Evolutionary conservation across 176 grass and related monocot species (phyloP).

Genomic region (Phoenix roebelenii): DNA sequence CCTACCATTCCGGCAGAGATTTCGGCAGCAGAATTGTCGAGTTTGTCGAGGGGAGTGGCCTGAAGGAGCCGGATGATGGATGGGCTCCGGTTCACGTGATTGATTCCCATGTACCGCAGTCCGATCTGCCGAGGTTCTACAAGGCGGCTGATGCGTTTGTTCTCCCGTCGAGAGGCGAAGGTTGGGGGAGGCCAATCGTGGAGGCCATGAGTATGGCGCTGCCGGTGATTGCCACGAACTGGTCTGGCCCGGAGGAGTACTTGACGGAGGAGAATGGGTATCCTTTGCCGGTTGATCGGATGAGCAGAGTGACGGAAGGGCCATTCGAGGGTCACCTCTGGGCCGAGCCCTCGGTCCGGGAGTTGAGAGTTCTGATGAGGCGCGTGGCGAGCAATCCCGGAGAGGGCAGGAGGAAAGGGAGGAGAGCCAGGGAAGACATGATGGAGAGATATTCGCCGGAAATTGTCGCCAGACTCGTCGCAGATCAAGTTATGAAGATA

Average conservation of each 20-base stretch:
- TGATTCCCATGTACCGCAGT: slow-evolving; percentile 43
- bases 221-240: slow-evolving; percentile 54
- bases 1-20: slow-evolving; percentile 49
- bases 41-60: slow-evolving; percentile 27
- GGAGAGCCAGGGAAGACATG: slow-evolving; percentile 52
- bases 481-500: slow-evolving; percentile 23
- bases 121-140: slow-evolving; percentile 49
- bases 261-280: slow-evolving; percentile 58
- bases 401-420: slow-evolving; percentile 42
- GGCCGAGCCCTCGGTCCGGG: slow-evolving; percentile 38
- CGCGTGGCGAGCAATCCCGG: slow-evolving; percentile 18
- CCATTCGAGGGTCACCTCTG: slow-evolving; percentile 57
- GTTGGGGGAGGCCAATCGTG: slow-evolving; percentile 52
- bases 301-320: slow-evolving; percentile 35
- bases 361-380: slow-evolving; percentile 48
- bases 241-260: slow-evolving; percentile 61
- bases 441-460: slow-evolving; percentile 39
- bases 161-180: slow-evolving; percentile 50
- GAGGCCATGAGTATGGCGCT: slow-evolving; percentile 68
- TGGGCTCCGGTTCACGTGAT: slow-evolving; percentile 41
- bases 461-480: slow-evolving; percentile 40
- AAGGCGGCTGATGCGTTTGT: slow-evolving; percentile 41
- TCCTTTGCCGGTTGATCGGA: slow-evolving; percentile 30
- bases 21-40: slow-evolving; percentile 26
- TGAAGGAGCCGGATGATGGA: slow-evolving; percentile 30